Conservation (phyloP, 176 grass and related monocot genomes). For the Eleusine indica region DNA sequence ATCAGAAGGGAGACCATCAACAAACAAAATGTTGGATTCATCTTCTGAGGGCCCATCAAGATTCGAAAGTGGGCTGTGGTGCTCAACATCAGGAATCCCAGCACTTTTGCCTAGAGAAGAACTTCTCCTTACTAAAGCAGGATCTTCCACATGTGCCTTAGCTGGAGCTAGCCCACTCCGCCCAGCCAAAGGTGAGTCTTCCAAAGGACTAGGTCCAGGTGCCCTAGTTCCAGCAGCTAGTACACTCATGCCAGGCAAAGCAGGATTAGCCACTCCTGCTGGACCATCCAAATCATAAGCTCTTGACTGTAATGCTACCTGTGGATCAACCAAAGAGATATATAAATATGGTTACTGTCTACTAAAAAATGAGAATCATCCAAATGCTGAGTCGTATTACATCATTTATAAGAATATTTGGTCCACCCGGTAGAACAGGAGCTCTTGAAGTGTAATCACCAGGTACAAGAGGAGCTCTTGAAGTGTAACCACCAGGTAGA, state of each 20-base stretch:
- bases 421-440: slow-evolving; percentile 40
- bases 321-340: slow-evolving; percentile 31
- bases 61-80: slow-evolving; percentile 9
- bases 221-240: slow-evolving; percentile 37
- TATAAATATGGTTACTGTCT: background rate
- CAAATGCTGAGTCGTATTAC: slow-evolving; percentile 44
- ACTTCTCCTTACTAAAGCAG: slow-evolving; percentile 43
- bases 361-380: slow-evolving; percentile 11
- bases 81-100: slow-evolving; percentile 38
- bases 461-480: background rate
- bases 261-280: slow-evolving; percentile 30
- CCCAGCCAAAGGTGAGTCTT: slow-evolving; percentile 45
- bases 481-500: background rate
- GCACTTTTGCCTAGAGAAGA: slow-evolving; percentile 46
- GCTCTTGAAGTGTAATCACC: slow-evolving; percentile 15
- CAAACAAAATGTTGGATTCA: slow-evolving; percentile 85
- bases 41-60: slow-evolving; percentile 47
- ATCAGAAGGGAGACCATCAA: slow-evolving; percentile 83
- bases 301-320: slow-evolving; percentile 49
- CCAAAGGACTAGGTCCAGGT: slow-evolving; percentile 45
- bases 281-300: slow-evolving; percentile 50
- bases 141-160: slow-evolving; percentile 46
- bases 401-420: slow-evolving; percentile 49
- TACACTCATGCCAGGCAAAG: slow-evolving; percentile 36
- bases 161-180: slow-evolving; percentile 34